These are phyloP conservation scores for Picea sitchensis DNA, from an alignment of 75 land plant genomes.

Conservation along the genomic window DNA sequence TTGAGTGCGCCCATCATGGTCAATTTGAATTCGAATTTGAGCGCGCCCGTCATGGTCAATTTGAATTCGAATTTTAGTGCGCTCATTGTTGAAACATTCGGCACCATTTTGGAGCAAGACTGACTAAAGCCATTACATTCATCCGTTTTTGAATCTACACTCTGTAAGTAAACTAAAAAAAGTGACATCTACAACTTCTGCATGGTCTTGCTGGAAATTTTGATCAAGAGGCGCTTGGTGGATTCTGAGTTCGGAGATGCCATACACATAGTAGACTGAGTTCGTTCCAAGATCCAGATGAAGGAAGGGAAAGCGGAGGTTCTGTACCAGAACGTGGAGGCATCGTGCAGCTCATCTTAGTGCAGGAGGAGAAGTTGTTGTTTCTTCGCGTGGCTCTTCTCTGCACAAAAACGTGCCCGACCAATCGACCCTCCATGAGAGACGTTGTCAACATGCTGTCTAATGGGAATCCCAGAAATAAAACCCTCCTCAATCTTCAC, in stretches of 20 bases:
- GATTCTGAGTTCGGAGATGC: too few relatives aligned
- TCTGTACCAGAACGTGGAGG: constrained; percentile 42
- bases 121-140: too few relatives aligned
- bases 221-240: too few relatives aligned
- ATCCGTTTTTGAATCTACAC: too few relatives aligned
- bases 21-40: too few relatives aligned
- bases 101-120: too few relatives aligned
- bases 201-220: too few relatives aligned
- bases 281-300: constrained; percentile 40
- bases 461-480: constrained; percentile 67
- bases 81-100: too few relatives aligned
- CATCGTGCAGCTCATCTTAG: constrained; percentile 38
- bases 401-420: constrained; percentile 76
- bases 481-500: constrained; percentile 8
- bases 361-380: constrained; percentile 67
- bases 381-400: constrained; percentile 80
- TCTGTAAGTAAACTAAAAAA: too few relatives aligned
- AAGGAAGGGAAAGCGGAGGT: neutral
- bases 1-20: constrained; percentile 12
- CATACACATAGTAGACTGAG: constrained; percentile 73
- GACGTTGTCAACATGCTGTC: constrained; percentile 89
- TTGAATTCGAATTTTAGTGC: too few relatives aligned
- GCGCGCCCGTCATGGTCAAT: too few relatives aligned
- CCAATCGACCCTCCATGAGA: constrained; percentile 61
- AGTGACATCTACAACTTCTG: too few relatives aligned